A percentile compares a stretch with the other conserved stretches of the same genome.
phyloP scores from a whole-genome alignment of 768 basidiomycete species.

The Leccinum rimulosum region DNA sequence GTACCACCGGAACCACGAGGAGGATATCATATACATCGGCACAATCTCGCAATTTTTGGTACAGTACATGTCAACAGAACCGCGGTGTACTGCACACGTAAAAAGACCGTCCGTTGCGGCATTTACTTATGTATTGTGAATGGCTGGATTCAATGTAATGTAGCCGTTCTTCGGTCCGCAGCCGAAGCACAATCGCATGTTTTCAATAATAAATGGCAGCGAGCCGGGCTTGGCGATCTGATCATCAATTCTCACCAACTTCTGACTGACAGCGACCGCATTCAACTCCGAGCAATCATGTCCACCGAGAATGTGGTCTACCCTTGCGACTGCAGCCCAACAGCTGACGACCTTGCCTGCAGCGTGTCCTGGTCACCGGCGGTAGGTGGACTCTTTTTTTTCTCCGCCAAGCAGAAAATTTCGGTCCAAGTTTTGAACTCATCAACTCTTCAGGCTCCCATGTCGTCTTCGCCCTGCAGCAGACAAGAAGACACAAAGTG shows the following conservation, averaged over 20 bases:
- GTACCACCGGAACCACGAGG: neutral
- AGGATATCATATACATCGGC: no score
- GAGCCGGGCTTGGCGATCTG: constrained; percentile 1
- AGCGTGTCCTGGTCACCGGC: constrained; percentile 72
- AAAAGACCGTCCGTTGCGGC: neutral
- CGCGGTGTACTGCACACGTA: no score
- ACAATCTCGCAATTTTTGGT: no score
- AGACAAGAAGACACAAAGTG: constrained; percentile 87
- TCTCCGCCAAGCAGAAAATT: neutral
- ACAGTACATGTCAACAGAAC: neutral
- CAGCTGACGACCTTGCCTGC: constrained; percentile 11
- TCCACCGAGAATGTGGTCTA: constrained; percentile 35
- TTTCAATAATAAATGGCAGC: constrained; percentile 5
- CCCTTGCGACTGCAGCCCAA: neutral
- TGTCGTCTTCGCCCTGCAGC: constrained; percentile 81
- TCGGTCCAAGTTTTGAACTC: constrained; percentile 5
- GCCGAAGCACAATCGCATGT: constrained; percentile 11
- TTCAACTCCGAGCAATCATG: constrained; percentile 19
- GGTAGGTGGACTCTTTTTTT: constrained; percentile 57
- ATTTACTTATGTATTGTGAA: neutral
- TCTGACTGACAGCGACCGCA: neutral
- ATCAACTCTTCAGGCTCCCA: constrained; percentile 70
- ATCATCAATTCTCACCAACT: constrained; percentile 4
- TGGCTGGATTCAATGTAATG: neutral
- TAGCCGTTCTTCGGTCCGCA: neutral